Evolutionary conservation across 31 red algal genomes (phyloP).

Genomic region (Odonthalia washingtoniensis): DNA sequence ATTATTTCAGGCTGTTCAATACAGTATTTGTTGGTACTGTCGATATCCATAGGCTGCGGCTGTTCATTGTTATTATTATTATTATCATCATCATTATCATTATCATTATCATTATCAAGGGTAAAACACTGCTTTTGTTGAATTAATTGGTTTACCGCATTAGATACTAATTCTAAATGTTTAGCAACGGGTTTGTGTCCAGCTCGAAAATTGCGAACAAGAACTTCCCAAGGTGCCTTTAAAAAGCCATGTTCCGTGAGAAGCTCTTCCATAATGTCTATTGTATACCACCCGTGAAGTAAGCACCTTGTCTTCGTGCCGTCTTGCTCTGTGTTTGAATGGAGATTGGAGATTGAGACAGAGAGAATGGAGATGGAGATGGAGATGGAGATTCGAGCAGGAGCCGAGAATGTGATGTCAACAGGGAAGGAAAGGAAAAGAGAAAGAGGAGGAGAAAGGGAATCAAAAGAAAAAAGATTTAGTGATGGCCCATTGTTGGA

Average conservation of each 20-base stretch:
- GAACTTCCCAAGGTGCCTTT: constrained; percentile 79
- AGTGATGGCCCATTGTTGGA: no score
- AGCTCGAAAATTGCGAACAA: constrained; percentile 74
- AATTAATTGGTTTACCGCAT: constrained; percentile 58
- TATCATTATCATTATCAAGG: not conserved
- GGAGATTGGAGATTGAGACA: no score
- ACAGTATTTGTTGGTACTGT: not conserved
- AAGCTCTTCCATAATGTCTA: constrained; percentile 76
- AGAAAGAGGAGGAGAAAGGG: no score
- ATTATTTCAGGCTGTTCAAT: not conserved
- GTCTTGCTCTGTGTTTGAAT: no score
- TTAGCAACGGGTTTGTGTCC: constrained; percentile 74
- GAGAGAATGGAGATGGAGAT: no score
- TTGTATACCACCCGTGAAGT: not conserved
- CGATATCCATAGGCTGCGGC: not conserved
- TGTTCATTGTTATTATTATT: not conserved
- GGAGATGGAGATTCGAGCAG: no score
- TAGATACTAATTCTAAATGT: constrained; percentile 60
- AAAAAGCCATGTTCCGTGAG: constrained; percentile 84
- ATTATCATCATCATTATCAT: not conserved
- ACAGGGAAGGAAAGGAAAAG: no score
- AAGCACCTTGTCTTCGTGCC: no score
- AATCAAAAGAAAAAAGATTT: no score
- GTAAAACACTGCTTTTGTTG: constrained; percentile 41
- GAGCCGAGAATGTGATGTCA: no score